Percentiles rank a stretch among this genome's conserved stretches.
phyloP scores from a whole-genome alignment of 2,329 filamentous ascomycete genomes.

The Cladosporium sphaerospermum region DNA sequence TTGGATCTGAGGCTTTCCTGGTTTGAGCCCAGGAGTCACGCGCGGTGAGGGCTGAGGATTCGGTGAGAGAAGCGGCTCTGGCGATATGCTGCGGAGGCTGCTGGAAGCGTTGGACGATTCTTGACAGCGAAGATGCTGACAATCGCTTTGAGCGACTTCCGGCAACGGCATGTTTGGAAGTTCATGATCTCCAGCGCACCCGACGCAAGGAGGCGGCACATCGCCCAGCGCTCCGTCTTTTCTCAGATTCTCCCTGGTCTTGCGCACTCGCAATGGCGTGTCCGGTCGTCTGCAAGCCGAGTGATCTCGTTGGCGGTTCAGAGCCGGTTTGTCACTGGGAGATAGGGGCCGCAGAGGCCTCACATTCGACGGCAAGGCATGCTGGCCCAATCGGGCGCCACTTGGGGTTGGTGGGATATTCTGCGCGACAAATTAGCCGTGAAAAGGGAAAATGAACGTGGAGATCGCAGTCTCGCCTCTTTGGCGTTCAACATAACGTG shows the following conservation, averaged over 20 bases:
- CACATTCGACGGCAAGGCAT: not conserved
- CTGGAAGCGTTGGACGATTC: not conserved
- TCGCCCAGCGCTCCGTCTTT: conserved; percentile 10
- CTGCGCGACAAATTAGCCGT: not conserved
- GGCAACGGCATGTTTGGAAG: not conserved
- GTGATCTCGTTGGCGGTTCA: conserved; percentile 27
- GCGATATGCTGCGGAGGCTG: not conserved
- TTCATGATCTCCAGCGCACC: not conserved
- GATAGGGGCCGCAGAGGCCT: conserved; percentile 12
- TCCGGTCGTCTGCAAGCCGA: conserved; percentile 24
- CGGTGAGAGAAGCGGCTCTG: not conserved
- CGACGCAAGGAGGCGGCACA: conserved; percentile 9
- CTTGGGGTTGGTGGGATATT: conserved; percentile 5
- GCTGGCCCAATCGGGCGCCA: not conserved
- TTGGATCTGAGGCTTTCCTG: conserved; percentile 15
- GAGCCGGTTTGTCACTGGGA: conserved; percentile 25
- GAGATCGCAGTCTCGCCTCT: conserved; percentile 18
- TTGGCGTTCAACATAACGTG: conserved; percentile 22
- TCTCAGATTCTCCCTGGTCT: conserved; percentile 31
- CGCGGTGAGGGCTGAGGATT: not conserved
- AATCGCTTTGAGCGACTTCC: not conserved
- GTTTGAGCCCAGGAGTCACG: not conserved
- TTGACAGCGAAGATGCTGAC: no score
- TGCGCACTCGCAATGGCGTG: conserved; percentile 30
- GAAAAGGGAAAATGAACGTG: not conserved